Conservation (phyloP, 177 flowering plant genomes). For the Vitis hybrid region DNA sequence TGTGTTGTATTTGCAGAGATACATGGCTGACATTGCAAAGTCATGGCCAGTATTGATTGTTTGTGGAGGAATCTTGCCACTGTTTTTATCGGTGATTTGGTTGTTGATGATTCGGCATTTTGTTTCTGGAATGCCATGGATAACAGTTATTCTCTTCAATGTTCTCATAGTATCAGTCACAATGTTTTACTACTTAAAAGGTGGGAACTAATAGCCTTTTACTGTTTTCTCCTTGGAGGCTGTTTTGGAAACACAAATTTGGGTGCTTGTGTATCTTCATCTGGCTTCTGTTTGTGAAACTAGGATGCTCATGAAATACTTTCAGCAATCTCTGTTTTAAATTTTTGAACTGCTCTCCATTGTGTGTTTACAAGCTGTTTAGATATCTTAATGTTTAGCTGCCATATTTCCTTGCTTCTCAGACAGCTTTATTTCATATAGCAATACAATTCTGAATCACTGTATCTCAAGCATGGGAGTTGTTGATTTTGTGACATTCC, state of each 20-base stretch:
- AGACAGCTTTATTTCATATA: too few species aligned
- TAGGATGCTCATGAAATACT: too few species aligned
- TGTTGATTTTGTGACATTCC: too few species aligned
- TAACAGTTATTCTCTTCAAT: conserved; percentile 81
- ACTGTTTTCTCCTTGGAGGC: not conserved
- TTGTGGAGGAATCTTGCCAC: conserved; percentile 91
- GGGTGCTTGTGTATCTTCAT: not conserved
- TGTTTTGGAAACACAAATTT: not conserved
- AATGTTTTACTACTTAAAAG: conserved; percentile 91
- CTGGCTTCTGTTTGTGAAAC: too few species aligned
- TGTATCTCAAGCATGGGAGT: not conserved
- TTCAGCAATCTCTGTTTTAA: too few species aligned
- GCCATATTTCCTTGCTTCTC: too few species aligned
- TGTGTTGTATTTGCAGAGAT: conserved; percentile 60
- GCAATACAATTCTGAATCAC: not conserved
- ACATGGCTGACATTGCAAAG: conserved; percentile 93
- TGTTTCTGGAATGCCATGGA: conserved; percentile 98
- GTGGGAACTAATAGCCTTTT: conserved; percentile 29
- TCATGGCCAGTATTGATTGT: conserved; percentile 94
- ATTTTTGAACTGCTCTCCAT: too few species aligned
- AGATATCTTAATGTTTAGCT: too few species aligned
- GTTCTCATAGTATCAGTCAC: conserved; percentile 80
- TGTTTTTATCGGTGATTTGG: conserved; percentile 88
- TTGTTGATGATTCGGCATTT: conserved; percentile 85
- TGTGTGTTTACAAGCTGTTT: too few species aligned